Percentiles rank a stretch among this genome's conserved stretches.
phyloP scores from a whole-genome alignment of 768 basidiomycete species.

The Lepiota venenata region DNA sequence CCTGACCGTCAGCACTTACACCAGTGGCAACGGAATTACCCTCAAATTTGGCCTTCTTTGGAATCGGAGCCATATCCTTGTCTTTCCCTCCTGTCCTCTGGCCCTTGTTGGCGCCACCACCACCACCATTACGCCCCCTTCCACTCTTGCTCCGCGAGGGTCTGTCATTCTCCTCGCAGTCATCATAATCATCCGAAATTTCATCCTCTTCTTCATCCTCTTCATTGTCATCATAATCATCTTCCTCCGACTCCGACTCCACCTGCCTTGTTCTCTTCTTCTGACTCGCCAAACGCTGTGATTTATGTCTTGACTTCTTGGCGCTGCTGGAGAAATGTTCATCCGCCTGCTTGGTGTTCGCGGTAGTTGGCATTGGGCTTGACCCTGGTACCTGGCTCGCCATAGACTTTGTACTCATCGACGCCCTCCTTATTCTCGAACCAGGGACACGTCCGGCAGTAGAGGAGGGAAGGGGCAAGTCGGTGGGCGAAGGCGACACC shows the following conservation, averaged over 20 bases:
- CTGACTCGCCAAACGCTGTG: slow-evolving; percentile 18
- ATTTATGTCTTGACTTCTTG: slow-evolving; percentile 20
- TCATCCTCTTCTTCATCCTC: slow-evolving; percentile 20
- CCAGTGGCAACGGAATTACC: slow-evolving; percentile 4
- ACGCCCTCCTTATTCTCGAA: background rate
- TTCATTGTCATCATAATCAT: slow-evolving; percentile 20
- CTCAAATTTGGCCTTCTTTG: slow-evolving; percentile 9
- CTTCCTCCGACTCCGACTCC: slow-evolving; percentile 13
- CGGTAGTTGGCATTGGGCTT: background rate
- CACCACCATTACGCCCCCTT: slow-evolving; percentile 17
- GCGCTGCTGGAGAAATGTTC: slow-evolving; percentile 2
- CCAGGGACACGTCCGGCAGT: background rate
- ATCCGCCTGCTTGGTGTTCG: slow-evolving; percentile 7
- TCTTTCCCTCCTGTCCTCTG: slow-evolving; percentile 20
- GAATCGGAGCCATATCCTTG: slow-evolving; percentile 13
- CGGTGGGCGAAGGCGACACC: background rate
- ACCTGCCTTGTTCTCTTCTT: slow-evolving; percentile 18
- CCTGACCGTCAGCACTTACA: background rate
- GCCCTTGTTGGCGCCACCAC: slow-evolving; percentile 10
- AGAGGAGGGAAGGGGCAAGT: background rate
- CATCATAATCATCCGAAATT: slow-evolving; percentile 16
- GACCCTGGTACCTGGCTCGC: background rate
- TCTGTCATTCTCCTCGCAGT: slow-evolving; percentile 19
- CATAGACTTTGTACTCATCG: background rate
- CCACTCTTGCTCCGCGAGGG: slow-evolving; percentile 13